phyloP scores from a whole-genome alignment of 345 rosid species.

The Pistacia atlantica region DNA sequence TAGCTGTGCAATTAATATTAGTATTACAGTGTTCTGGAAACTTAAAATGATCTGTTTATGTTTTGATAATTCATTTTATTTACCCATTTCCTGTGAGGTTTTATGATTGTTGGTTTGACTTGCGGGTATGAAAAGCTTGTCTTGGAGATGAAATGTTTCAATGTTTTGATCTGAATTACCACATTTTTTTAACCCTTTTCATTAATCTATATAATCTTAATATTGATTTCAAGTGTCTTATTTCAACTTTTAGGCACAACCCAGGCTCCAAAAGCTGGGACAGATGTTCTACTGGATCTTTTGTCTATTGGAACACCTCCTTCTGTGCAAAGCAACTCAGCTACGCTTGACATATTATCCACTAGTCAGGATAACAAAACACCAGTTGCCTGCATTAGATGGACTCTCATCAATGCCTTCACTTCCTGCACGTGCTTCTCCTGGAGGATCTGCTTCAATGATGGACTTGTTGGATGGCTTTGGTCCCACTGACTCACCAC shows the following conservation, averaged over 20 bases:
- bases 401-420: slow-evolving; percentile 51
- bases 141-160: background rate
- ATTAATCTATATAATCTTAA: background rate
- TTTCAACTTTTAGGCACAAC: slow-evolving; percentile 39
- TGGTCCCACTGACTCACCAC: slow-evolving; percentile 44
- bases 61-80: background rate
- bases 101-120: slow-evolving; percentile 1
- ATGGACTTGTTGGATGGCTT: slow-evolving; percentile 91
- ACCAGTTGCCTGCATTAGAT: slow-evolving; percentile 45
- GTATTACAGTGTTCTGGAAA: background rate
- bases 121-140: background rate
- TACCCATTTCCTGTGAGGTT: background rate
- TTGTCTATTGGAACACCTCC: slow-evolving; percentile 82
- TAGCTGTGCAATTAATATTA: background rate
- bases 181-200: background rate
- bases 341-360: slow-evolving; percentile 63
- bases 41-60: background rate
- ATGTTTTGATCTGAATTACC: background rate
- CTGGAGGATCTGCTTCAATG: slow-evolving; percentile 53
- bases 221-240: background rate
- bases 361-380: slow-evolving; percentile 43
- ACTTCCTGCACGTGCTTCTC: slow-evolving; percentile 37
- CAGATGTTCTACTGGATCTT: slow-evolving; percentile 86
- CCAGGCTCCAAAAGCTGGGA: slow-evolving; percentile 70
- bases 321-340: slow-evolving; percentile 49